Evolutionary conservation across 2,329 filamentous ascomycete genomes (phyloP), one percentile per base, ranked within the genome.

Genomic region (Stylonectria norvegica): DNA sequence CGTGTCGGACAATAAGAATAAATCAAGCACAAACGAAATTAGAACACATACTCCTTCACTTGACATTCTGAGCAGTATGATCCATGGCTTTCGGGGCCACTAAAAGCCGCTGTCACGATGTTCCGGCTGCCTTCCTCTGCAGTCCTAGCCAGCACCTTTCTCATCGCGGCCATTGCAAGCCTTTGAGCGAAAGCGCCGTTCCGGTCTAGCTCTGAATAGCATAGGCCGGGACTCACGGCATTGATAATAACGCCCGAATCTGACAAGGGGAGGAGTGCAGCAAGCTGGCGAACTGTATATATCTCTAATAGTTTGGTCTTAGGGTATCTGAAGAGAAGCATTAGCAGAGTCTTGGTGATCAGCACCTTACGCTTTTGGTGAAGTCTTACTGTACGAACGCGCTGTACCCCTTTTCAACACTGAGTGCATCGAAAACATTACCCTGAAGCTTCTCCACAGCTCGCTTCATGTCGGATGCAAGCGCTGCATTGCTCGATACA

Each of bases 231-330:
- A 18, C 31, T 31, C 14, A 38, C 34, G 5, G 20, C 7, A 20
- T 41, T 41, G 33, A 41, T 31, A 25, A 41, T 22, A 30, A 45
- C 34, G 5, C 42, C 34, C 5, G 38, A 33, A 4, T 30, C 20
- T 12, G 20, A 36, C 2, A 41, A 28, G 9, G 42, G 34, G 14
- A 30, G 17, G n/a, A 36, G 18, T 2, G 25, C 5, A 12, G 38
- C 38, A 4, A 41, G 20, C 14, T 32, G 18, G 9, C 38, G 38
- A 18, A 36, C 38, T 14, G 38, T 27, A 11, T 32, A 36, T 12
- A 41, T 32, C 16, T 35, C 14, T 11, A 41, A 15, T 12, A 41
- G 27, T 20, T 41, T 41, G 5, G 38, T 23, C 7, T 23, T 10
- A 9, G 32, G 20, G 11, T 36, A 41, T 35, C 38, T 41, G 16